These are phyloP conservation scores for Populus hybrid DNA, from an alignment of 441 rosid species.

Conservation along the genomic window DNA sequence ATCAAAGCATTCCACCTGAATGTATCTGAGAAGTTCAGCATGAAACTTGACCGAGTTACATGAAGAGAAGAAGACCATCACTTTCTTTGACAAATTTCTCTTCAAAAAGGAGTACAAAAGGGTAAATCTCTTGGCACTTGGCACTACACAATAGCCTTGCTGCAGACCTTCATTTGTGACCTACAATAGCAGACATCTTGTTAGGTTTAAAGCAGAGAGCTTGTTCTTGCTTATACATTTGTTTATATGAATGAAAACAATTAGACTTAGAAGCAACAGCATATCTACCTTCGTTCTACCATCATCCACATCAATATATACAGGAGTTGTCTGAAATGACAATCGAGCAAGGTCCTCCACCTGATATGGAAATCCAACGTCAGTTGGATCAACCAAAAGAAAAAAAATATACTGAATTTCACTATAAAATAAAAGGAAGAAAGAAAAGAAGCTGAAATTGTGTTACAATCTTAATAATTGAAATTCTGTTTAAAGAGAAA, in stretches of 20 bases:
- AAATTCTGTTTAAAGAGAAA: background rate
- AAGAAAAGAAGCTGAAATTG: background rate
- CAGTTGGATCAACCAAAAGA: background rate
- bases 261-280: background rate
- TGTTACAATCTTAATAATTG: background rate
- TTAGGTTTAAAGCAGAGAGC: conserved; percentile 1
- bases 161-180: conserved; percentile 95
- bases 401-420: background rate
- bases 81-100: conserved; percentile 83
- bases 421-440: background rate
- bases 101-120: conserved; percentile 21
- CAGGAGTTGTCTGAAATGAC: conserved; percentile 80
- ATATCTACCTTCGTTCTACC: conserved; percentile 77
- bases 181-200: conserved; percentile 35
- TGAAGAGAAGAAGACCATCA: conserved; percentile 99
- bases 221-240: background rate
- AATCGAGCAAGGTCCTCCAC: conserved; percentile 95
- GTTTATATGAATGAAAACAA: background rate
- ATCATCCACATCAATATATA: conserved; percentile 87
- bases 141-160: conserved; percentile 91
- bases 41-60: conserved; percentile 92
- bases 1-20: conserved; percentile 68
- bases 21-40: conserved; percentile 78
- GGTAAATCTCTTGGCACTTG: conserved; percentile 82
- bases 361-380: conserved; percentile 30